phyloP scores from a whole-genome alignment of 2,329 filamentous ascomycete species.

The Proliferodiscus dingleyae region DNA sequence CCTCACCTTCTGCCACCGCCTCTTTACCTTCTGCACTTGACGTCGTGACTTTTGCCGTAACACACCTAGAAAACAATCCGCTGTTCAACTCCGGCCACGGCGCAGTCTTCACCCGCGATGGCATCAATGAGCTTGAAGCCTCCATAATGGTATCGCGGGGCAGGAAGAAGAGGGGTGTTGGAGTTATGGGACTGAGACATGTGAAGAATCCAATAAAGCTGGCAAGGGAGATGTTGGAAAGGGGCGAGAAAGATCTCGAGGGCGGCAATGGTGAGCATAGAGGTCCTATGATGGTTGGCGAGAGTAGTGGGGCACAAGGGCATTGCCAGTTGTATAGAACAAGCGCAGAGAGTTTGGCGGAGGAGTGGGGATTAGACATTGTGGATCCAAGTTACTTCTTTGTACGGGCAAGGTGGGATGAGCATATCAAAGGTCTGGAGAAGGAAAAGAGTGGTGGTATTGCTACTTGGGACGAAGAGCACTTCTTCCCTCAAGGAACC shows the following conservation, averaged over 20 bases:
- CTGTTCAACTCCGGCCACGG: constrained; percentile 83
- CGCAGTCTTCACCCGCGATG: constrained; percentile 79
- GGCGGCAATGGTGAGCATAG: constrained; percentile 35
- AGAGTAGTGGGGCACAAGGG: constrained; percentile 46
- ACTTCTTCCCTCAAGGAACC: constrained; percentile 77
- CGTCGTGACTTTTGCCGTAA: constrained; percentile 69
- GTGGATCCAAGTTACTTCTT: constrained; percentile 69
- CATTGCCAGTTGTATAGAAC: constrained; percentile 66
- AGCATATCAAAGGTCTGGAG: constrained; percentile 59
- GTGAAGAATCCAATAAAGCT: constrained; percentile 79
- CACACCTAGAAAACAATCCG: constrained; percentile 69
- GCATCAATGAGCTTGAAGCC: constrained; percentile 80
- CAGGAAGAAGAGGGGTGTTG: constrained; percentile 69
- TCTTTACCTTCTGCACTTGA: constrained; percentile 55
- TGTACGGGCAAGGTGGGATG: constrained; percentile 72
- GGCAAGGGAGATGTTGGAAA: constrained; percentile 64
- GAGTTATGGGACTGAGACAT: constrained; percentile 65
- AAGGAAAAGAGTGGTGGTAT: constrained; percentile 42
- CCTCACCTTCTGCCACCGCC: constrained; percentile 46
- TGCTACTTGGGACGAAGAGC: constrained; percentile 53
- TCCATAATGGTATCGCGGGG: constrained; percentile 78
- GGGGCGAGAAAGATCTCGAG: constrained; percentile 57
- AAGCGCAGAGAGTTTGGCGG: constrained; percentile 65
- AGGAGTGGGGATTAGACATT: constrained; percentile 63
- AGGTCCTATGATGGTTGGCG: constrained; percentile 24